Evolutionary conservation across 495 filamentous ascomycete genomes (phyloP).

Genomic region (Hypomontagnella monticulosa): DNA sequence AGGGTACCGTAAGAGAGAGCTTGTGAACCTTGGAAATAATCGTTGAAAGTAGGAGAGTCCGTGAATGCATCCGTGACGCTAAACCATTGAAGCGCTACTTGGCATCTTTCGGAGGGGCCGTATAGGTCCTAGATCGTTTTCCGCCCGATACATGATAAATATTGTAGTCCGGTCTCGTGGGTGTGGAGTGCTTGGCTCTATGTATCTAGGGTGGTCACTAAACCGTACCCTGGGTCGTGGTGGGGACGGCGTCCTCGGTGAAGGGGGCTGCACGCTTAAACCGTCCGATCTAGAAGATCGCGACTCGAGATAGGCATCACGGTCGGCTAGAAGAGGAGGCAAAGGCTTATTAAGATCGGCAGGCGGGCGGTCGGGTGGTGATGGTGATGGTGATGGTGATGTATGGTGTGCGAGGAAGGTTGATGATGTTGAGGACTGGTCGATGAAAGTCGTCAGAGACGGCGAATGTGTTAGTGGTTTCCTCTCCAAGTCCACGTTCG

Average conservation of each 20-base stretch:
- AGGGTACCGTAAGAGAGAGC: neutral
- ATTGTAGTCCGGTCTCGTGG: slow-evolving; percentile 32
- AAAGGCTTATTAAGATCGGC: slow-evolving; percentile 34
- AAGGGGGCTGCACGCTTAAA: neutral
- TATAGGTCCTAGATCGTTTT: slow-evolving; percentile 4
- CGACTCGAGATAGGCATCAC: neutral
- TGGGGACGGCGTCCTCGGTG: neutral
- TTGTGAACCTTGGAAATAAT: too few species aligned
- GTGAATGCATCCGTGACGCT: neutral
- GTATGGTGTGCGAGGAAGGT: too few species aligned
- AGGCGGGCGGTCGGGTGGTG: neutral
- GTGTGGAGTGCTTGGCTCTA: neutral
- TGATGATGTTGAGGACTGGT: slow-evolving; percentile 21
- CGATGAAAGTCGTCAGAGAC: slow-evolving; percentile 37
- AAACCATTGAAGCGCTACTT: slow-evolving; percentile 5
- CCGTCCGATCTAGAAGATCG: neutral
- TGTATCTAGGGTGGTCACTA: slow-evolving; percentile 8
- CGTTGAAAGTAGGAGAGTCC: too few species aligned
- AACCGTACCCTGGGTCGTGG: slow-evolving; percentile 10
- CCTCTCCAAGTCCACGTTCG: slow-evolving; percentile 14
- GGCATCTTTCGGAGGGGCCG: slow-evolving; percentile 12
- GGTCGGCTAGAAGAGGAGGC: slow-evolving; percentile 21
- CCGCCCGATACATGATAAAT: slow-evolving; percentile 34
- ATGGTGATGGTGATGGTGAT: slow-evolving; percentile 1
- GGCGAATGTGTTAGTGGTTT: slow-evolving; percentile 13